phyloP scores from a whole-genome alignment of 2,329 filamentous ascomycete species.

The Cercospora citrullina region DNA sequence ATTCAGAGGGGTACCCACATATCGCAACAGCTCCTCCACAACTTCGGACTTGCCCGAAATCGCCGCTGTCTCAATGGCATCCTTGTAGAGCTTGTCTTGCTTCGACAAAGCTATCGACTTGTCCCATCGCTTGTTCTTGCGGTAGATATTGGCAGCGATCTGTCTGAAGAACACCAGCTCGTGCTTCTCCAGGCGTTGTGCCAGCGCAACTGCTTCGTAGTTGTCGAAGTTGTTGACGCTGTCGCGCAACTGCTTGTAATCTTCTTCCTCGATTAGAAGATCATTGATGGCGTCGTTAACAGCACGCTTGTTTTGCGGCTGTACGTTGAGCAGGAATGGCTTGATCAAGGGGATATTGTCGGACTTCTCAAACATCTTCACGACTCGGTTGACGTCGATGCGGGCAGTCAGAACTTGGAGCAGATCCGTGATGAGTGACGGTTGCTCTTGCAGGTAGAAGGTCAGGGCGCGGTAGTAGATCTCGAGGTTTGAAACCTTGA shows the following conservation, averaged over 20 bases:
- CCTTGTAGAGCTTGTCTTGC: slow-evolving; percentile 99
- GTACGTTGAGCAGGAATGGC: slow-evolving; percentile 95
- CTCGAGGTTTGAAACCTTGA: slow-evolving; percentile 97
- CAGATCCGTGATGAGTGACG: slow-evolving; percentile 90
- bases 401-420: slow-evolving; percentile 87
- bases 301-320: slow-evolving; percentile 94
- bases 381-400: slow-evolving; percentile 98
- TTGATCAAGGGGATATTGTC: slow-evolving; percentile 98
- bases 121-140: slow-evolving; percentile 99
- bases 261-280: slow-evolving; percentile 95
- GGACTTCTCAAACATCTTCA: slow-evolving; percentile 97
- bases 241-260: slow-evolving; percentile 97
- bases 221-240: slow-evolving; percentile 99
- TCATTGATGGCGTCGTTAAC: slow-evolving; percentile 99
- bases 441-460: slow-evolving; percentile 97
- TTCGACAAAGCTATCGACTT: slow-evolving; percentile 97
- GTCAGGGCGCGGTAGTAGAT: slow-evolving; percentile 98
- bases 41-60: slow-evolving; percentile 88
- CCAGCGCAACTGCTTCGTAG: slow-evolving; percentile 92
- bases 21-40: slow-evolving; percentile 92
- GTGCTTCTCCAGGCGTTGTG: slow-evolving; percentile 90
- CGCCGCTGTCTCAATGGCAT: slow-evolving; percentile 95
- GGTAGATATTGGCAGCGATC: slow-evolving; percentile 96
- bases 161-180: slow-evolving; percentile 99
- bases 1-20: slow-evolving; percentile 67